phyloP scores from a whole-genome alignment of 352 stramenopile species.

The Phytophthora citricola region DNA sequence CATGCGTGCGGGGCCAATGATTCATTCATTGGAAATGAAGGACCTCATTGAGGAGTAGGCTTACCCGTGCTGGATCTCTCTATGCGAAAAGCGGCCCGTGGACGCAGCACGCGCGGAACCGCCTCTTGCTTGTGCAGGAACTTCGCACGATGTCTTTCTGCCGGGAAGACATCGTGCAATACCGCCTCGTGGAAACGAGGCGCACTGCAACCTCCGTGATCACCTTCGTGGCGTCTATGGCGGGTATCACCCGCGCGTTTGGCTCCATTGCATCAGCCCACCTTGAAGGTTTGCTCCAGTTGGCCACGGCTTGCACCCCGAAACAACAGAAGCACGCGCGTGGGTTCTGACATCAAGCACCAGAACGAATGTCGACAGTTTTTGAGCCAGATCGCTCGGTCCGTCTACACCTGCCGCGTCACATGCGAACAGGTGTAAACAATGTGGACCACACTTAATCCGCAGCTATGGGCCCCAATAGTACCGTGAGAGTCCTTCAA shows the following conservation, averaged over 20 bases:
- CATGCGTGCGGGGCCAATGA: neutral
- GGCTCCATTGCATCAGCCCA: conserved; percentile 18
- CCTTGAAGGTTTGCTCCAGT: neutral
- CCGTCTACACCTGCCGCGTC: conserved; percentile 31
- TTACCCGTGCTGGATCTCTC: conserved; percentile 11
- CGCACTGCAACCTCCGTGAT: neutral
- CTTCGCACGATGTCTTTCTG: neutral
- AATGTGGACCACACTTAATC: neutral
- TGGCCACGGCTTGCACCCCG: neutral
- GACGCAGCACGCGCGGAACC: conserved; percentile 13
- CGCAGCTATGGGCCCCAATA: too few species aligned
- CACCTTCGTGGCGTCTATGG: neutral
- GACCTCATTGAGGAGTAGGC: too few species aligned
- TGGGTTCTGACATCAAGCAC: neutral
- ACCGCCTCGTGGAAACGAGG: neutral
- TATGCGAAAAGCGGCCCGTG: conserved; percentile 31
- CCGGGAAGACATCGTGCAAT: conserved; percentile 15
- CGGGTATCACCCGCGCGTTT: neutral
- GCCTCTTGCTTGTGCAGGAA: conserved; percentile 12
- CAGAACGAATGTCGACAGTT: too few species aligned
- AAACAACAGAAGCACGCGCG: neutral
- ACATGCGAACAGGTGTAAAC: conserved; percentile 22
- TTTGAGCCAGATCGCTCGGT: conserved; percentile 17
- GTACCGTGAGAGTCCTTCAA: too few species aligned
- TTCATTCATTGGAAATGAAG: conserved; percentile 2